phyloP scores from a whole-genome alignment of 2,329 filamentous ascomycete species.

The Pseudopyrenochaeta lycopersici region DNA sequence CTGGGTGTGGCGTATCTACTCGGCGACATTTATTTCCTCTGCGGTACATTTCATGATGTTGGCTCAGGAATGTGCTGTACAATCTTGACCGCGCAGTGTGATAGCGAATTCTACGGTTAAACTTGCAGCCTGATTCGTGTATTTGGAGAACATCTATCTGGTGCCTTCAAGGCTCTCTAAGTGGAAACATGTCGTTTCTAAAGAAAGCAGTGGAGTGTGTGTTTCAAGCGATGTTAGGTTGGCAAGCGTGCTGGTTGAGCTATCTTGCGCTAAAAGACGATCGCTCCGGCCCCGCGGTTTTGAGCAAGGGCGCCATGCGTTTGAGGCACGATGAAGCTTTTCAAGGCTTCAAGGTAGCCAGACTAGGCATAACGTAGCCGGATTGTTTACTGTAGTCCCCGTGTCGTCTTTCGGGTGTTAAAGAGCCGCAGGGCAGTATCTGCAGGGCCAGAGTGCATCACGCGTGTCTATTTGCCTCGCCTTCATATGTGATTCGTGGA shows the following conservation, averaged over 20 bases:
- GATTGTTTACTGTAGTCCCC: background rate
- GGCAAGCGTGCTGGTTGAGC: conserved; percentile 12
- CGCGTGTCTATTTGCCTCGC: background rate
- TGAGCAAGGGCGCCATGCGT: conserved; percentile 9
- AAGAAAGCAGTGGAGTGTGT: conserved; percentile 26
- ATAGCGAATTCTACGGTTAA: background rate
- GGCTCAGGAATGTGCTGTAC: background rate
- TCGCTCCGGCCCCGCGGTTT: conserved; percentile 13
- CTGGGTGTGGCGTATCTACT: background rate
- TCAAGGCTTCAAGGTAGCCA: conserved; percentile 3
- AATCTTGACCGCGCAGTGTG: background rate
- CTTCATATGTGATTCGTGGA: background rate
- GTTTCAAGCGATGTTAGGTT: conserved; percentile 22
- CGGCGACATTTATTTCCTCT: too few species aligned
- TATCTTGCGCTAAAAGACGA: conserved; percentile 16
- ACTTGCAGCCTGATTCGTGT: background rate
- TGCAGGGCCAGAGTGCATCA: conserved; percentile 1
- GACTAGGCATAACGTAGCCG: background rate
- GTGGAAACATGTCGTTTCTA: conserved; percentile 28
- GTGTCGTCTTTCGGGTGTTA: background rate
- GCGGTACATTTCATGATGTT: background rate
- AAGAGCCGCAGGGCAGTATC: background rate
- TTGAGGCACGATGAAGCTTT: conserved; percentile 12
- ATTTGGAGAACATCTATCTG: background rate
- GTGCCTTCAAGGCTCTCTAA: background rate